phyloP scores from a whole-genome alignment of 257 asterid genomes.

The Henckelia pumila region DNA sequence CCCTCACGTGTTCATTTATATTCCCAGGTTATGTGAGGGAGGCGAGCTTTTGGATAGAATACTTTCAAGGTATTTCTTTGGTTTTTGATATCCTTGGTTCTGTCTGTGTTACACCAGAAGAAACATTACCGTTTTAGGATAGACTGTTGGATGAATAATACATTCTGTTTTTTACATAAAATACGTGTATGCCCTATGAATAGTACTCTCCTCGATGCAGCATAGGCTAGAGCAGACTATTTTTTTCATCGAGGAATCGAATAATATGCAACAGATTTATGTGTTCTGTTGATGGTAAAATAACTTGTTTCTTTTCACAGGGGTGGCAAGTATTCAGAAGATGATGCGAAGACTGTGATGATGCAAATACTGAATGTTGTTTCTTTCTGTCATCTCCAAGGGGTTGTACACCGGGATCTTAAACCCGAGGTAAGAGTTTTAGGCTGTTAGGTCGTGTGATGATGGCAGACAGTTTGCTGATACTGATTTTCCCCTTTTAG shows the following conservation, averaged over 20 bases:
- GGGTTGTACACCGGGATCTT: constrained; percentile 66
- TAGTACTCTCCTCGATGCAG: not conserved
- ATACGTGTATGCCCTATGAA: not conserved
- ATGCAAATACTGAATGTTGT: constrained; percentile 50
- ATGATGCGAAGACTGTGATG: constrained; percentile 52
- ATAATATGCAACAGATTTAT: not conserved
- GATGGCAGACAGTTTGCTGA: not conserved
- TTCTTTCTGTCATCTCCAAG: constrained; percentile 60
- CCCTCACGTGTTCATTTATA: not conserved
- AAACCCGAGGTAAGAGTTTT: constrained; percentile 51
- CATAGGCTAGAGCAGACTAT: not conserved
- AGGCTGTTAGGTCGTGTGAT: not conserved
- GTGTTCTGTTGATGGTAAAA: not conserved
- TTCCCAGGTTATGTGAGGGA: constrained; percentile 62
- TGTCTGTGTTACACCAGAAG: not conserved
- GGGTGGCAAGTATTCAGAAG: constrained; percentile 57
- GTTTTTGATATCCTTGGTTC: not conserved
- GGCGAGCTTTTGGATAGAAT: constrained; percentile 67
- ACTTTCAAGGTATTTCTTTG: constrained; percentile 43
- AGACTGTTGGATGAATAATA: not conserved
- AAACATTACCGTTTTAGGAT: not conserved
- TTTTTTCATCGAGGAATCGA: not conserved
- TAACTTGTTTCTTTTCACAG: constrained; percentile 28
- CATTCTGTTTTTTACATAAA: not conserved
- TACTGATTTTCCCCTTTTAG: not conserved